These are phyloP conservation scores for Psidium guajava DNA, from an alignment of 345 rosid genomes.

Conservation along the genomic window DNA sequence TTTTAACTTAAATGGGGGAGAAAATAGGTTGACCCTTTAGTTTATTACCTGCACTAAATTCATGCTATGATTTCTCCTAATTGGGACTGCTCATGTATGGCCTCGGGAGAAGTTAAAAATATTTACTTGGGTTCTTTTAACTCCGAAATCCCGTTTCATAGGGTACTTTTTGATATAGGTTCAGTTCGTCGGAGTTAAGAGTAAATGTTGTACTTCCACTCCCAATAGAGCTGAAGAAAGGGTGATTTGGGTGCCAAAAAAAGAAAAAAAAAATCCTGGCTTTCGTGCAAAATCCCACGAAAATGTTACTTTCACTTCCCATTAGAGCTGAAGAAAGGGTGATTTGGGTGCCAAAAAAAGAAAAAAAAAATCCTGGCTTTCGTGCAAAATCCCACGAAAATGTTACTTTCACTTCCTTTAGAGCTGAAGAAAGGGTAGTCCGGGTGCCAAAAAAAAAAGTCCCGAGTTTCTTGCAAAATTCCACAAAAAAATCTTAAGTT, in stretches of 20 bases:
- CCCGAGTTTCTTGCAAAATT: neutral
- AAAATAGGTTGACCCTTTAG: too few species aligned
- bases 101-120: neutral
- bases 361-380: neutral
- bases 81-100: neutral
- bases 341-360: neutral
- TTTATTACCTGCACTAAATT: accelerated
- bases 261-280: too few species aligned
- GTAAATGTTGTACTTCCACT: neutral
- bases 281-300: too few species aligned
- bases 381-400: neutral
- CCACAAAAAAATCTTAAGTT: neutral
- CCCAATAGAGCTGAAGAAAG: neutral
- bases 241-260: neutral
- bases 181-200: neutral
- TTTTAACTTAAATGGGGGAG: too few species aligned
- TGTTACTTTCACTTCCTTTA: too few species aligned
- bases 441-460: neutral
- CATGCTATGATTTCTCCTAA: neutral
- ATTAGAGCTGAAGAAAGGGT: neutral
- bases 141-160: neutral
- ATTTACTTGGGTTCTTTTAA: neutral
- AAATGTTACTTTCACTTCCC: too few species aligned
- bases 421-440: neutral
- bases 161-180: neutral